A percentile compares a stretch with the other conserved stretches of the same genome.
phyloP scores from a whole-genome alignment of 2,329 filamentous ascomycete species.

The Zymoseptoria pseudotritici region DNA sequence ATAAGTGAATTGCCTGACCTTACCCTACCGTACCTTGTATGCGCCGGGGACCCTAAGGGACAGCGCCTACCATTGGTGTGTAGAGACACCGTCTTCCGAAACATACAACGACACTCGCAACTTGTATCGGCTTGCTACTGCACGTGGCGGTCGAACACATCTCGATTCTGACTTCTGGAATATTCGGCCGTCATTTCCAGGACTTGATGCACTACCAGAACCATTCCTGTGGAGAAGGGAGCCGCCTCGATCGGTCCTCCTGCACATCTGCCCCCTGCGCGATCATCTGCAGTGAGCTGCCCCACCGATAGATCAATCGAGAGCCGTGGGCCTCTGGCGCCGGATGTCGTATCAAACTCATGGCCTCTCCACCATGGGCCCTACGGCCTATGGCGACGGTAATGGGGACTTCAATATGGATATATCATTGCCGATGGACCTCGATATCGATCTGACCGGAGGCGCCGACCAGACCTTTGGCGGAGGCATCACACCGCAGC shows the following conservation, averaged over 20 bases:
- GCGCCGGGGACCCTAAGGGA: background rate
- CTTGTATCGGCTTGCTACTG: background rate
- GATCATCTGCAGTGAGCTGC: background rate
- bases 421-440: constrained; percentile 31
- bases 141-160: background rate
- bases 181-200: background rate
- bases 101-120: background rate
- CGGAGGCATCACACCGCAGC: constrained; percentile 15
- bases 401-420: constrained; percentile 8
- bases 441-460: constrained; percentile 31
- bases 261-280: background rate
- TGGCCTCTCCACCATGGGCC: background rate
- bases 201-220: background rate
- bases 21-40: no score
- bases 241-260: background rate
- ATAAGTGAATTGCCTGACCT: no score
- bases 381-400: background rate
- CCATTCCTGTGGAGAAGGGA: background rate
- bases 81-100: background rate
- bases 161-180: background rate
- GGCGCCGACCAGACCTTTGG: constrained; percentile 20
- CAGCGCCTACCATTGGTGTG: background rate
- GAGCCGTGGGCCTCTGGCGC: background rate
- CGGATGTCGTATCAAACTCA: background rate
- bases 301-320: no score